Percentiles rank a stretch among this genome's conserved stretches.
Conservation (phyloP, 768 basidiomycete species). For the Auriscalpium microsporum region DNA sequence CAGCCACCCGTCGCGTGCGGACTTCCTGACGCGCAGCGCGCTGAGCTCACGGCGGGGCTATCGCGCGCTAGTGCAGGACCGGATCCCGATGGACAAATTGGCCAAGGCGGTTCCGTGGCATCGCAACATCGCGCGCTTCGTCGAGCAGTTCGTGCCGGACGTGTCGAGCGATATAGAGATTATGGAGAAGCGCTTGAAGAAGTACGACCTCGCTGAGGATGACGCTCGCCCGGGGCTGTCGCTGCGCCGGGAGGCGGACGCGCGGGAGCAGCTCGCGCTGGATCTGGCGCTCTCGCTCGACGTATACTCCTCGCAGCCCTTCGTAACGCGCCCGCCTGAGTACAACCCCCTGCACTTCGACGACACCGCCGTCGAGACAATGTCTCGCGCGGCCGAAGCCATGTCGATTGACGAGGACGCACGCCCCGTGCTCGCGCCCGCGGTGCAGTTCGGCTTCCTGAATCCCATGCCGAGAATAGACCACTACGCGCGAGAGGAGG, state of each 20-base stretch:
- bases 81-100: conserved; percentile 33
- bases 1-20: conserved; percentile 32
- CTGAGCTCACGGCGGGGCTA: conserved; percentile 46
- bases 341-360: conserved; percentile 17
- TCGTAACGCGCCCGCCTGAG: conserved; percentile 12
- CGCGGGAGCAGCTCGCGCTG: conserved; percentile 51
- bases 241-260: conserved; percentile 40
- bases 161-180: conserved; percentile 26
- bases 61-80: conserved; percentile 41
- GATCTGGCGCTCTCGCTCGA: conserved; percentile 55
- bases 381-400: conserved; percentile 42
- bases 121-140: conserved; percentile 36
- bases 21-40: conserved; percentile 50
- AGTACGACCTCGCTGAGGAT: conserved; percentile 35
- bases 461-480: conserved; percentile 35
- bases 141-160: conserved; percentile 35
- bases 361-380: conserved; percentile 38
- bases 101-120: conserved; percentile 43
- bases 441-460: conserved; percentile 54
- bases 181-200: conserved; percentile 31
- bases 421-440: conserved; percentile 39
- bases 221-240: conserved; percentile 31
- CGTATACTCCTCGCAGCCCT: conserved; percentile 41
- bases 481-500: conserved; percentile 18
- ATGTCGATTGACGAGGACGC: conserved; percentile 33